These are phyloP conservation scores for Diaporthe nobilis DNA, from an alignment of 2,329 filamentous ascomycete genomes.

Conservation along the genomic window DNA sequence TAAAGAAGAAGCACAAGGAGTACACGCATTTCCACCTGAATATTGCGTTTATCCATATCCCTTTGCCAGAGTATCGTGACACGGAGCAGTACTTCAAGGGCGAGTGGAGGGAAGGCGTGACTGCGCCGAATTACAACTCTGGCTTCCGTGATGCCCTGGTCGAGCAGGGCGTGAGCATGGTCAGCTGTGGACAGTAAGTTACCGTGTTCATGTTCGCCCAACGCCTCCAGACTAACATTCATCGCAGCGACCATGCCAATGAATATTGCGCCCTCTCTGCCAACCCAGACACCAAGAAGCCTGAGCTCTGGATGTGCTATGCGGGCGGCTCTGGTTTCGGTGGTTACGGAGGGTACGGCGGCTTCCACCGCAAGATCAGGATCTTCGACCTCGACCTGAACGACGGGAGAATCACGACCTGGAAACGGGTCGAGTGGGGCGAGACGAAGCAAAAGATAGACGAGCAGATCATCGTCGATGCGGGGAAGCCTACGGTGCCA, in stretches of 20 bases:
- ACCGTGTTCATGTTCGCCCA: background rate
- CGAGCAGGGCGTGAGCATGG: slow-evolving; percentile 86
- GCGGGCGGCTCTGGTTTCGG: slow-evolving; percentile 93
- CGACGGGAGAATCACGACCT: slow-evolving; percentile 88
- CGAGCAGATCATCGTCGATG: slow-evolving; percentile 77
- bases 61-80: slow-evolving; percentile 87
- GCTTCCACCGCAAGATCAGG: slow-evolving; percentile 85
- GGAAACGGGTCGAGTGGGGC: slow-evolving; percentile 86
- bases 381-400: slow-evolving; percentile 97
- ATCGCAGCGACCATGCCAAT: slow-evolving; percentile 87
- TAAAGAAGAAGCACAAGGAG: slow-evolving; percentile 83
- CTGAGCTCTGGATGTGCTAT: slow-evolving; percentile 97
- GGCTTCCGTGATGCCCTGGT: slow-evolving; percentile 93
- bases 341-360: slow-evolving; percentile 92
- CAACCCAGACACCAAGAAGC: slow-evolving; percentile 66
- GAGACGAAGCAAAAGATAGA: slow-evolving; percentile 68
- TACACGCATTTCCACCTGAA: slow-evolving; percentile 96
- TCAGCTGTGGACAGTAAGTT: slow-evolving; percentile 89
- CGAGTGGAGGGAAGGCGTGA: slow-evolving; percentile 84
- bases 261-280: slow-evolving; percentile 89
- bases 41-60: slow-evolving; percentile 97
- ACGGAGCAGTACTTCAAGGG: slow-evolving; percentile 74
- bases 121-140: slow-evolving; percentile 89
- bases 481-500: slow-evolving; percentile 61
- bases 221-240: slow-evolving; percentile 42